Percentiles rank a stretch among this genome's conserved stretches.
These are phyloP conservation scores for Tylopilus rubrobrunneus DNA, from an alignment of 768 basidiomycete species.

Conservation along the genomic window DNA sequence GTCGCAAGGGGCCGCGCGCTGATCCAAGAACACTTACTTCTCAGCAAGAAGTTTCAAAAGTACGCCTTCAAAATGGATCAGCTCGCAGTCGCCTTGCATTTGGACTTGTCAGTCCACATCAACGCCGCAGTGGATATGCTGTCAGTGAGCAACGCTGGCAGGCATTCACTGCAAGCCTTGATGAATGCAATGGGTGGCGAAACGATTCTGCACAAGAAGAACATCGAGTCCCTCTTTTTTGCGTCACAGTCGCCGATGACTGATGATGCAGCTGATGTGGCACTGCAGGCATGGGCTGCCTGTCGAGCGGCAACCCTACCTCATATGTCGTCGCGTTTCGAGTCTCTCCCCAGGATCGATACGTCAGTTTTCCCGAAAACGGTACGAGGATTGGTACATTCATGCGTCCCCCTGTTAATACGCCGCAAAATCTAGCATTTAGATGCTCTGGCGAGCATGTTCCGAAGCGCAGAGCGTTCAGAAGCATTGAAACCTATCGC, in stretches of 20 bases:
- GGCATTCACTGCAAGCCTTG: conserved; percentile 33
- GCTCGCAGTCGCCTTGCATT: conserved; percentile 36
- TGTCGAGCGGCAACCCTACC: no score
- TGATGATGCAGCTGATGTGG: conserved; percentile 7
- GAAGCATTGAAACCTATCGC: no score
- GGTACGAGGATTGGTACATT: no score
- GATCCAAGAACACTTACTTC: conserved; percentile 33
- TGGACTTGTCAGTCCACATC: conserved; percentile 37
- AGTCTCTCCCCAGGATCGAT: no score
- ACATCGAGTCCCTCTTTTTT: conserved; percentile 31
- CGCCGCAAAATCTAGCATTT: no score
- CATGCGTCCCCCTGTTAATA: no score
- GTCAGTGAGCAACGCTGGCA: conserved; percentile 25
- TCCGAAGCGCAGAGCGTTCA: no score
- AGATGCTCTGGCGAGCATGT: no score
- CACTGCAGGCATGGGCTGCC: conserved; percentile 16
- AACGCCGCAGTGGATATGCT: conserved; percentile 39
- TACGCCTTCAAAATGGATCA: conserved; percentile 46
- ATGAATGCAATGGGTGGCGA: conserved; percentile 39
- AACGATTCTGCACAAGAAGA: conserved; percentile 20
- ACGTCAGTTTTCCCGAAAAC: no score
- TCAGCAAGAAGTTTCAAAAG: conserved; percentile 28
- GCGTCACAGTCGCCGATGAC: conserved; percentile 5
- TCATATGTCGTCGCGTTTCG: no score
- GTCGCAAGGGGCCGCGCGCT: conserved; percentile 15